These are phyloP conservation scores for Ophiostoma sp. DNA, from an alignment of 2,329 filamentous ascomycete species.

Conservation along the genomic window DNA sequence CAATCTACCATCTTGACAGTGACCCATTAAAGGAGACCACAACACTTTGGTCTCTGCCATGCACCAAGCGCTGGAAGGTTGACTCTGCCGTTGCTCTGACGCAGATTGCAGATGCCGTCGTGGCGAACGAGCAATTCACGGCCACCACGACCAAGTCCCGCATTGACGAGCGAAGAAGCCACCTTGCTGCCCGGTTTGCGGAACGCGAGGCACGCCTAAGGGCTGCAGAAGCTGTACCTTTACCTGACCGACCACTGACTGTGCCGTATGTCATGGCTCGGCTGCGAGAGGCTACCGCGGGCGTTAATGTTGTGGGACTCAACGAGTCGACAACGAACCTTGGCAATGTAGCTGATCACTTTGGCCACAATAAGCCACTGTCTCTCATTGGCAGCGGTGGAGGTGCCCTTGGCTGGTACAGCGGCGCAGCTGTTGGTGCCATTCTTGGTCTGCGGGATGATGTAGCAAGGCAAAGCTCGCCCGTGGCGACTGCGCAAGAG, in stretches of 20 bases:
- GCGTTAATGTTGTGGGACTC: not conserved
- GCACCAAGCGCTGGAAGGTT: not conserved
- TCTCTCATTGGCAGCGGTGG: not conserved
- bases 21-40: not conserved
- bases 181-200: not conserved
- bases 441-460: not conserved
- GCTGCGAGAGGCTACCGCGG: not conserved
- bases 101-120: not conserved
- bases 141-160: not conserved
- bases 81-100: not conserved
- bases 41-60: not conserved
- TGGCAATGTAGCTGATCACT: not conserved
- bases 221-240: not conserved
- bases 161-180: not conserved
- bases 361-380: not conserved
- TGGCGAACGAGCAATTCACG: not conserved
- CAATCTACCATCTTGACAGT: not conserved
- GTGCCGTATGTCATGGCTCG: not conserved
- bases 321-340: conserved; percentile 3
- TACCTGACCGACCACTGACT: not conserved
- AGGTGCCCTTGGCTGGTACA: not conserved
- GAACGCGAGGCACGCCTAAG: not conserved
- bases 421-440: conserved; percentile 4
- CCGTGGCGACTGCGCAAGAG: not conserved
- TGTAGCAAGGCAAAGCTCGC: not conserved